Conservation (phyloP, 495 filamentous ascomycete species). For the Halenospora varia region DNA sequence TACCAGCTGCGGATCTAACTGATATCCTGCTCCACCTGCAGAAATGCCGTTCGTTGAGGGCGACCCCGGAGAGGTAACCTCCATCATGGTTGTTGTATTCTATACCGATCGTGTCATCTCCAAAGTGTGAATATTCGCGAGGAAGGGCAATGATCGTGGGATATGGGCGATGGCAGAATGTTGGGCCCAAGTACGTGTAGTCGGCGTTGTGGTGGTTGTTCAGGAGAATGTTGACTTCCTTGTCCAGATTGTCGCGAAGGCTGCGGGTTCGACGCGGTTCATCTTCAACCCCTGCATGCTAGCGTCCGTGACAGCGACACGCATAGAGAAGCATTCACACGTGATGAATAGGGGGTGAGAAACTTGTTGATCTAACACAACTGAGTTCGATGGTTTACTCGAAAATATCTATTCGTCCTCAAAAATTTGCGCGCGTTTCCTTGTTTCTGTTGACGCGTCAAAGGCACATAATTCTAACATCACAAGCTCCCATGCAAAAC, state of each 20-base stretch:
- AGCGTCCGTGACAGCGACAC: not conserved
- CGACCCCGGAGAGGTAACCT: constrained; percentile 33
- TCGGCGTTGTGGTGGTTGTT: constrained; percentile 11
- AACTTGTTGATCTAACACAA: too few species aligned
- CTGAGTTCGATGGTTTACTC: too few species aligned
- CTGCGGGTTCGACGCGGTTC: not conserved
- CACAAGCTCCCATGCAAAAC: too few species aligned
- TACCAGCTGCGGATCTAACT: constrained; percentile 47
- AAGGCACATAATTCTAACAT: too few species aligned
- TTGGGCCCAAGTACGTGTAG: constrained; percentile 3
- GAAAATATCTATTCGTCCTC: too few species aligned
- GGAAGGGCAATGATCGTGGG: too few species aligned
- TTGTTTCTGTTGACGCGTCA: too few species aligned
- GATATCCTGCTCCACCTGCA: constrained; percentile 22
- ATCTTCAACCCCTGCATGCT: not conserved
- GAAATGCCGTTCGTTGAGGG: constrained; percentile 39
- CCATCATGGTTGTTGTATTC: constrained; percentile 11
- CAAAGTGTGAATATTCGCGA: too few species aligned
- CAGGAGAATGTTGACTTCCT: constrained; percentile 3
- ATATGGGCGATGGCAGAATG: constrained; percentile 1
- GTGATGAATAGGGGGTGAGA: not conserved
- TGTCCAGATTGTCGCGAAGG: not conserved
- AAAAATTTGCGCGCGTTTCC: too few species aligned
- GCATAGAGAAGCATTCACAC: not conserved
- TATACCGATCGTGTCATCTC: constrained; percentile 18